Percentiles rank a stretch among this genome's conserved stretches.
These are phyloP conservation scores for Zoysia japonica DNA, from an alignment of 176 grass and related monocot species.

Conservation along the genomic window DNA sequence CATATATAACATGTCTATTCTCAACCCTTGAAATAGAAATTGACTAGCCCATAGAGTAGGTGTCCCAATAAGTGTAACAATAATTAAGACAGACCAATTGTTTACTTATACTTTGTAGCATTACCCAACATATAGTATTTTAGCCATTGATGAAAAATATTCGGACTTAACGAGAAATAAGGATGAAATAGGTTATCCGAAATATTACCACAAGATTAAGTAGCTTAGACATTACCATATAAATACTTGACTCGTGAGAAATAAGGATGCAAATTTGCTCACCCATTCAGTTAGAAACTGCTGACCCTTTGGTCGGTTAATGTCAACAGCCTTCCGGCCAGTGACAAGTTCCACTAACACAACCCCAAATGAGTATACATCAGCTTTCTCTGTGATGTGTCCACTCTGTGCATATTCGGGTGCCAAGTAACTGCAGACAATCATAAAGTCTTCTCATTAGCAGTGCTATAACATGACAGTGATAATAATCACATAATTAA, in stretches of 20 bases:
- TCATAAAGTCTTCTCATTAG: slow-evolving; percentile 19
- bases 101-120: background rate
- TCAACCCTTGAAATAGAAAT: background rate
- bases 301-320: slow-evolving; percentile 93
- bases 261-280: slow-evolving; percentile 22
- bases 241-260: background rate
- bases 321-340: slow-evolving; percentile 92
- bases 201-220: slow-evolving; percentile 37
- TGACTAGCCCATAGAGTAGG: background rate
- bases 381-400: slow-evolving; percentile 97
- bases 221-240: background rate
- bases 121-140: background rate
- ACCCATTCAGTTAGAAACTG: slow-evolving; percentile 99
- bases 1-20: background rate
- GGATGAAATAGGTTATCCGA: slow-evolving; percentile 19
- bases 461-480: background rate
- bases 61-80: background rate
- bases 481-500: background rate
- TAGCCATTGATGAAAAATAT: slow-evolving; percentile 8
- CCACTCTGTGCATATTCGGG: slow-evolving; percentile 96
- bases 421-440: slow-evolving; percentile 63
- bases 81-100: slow-evolving; percentile 9
- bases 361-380: slow-evolving; percentile 97
- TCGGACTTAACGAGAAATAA: background rate
- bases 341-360: slow-evolving; percentile 95